Evolutionary conservation across 202 grass and related monocot genomes (phyloP).

Genomic region (Zizania palustris): DNA sequence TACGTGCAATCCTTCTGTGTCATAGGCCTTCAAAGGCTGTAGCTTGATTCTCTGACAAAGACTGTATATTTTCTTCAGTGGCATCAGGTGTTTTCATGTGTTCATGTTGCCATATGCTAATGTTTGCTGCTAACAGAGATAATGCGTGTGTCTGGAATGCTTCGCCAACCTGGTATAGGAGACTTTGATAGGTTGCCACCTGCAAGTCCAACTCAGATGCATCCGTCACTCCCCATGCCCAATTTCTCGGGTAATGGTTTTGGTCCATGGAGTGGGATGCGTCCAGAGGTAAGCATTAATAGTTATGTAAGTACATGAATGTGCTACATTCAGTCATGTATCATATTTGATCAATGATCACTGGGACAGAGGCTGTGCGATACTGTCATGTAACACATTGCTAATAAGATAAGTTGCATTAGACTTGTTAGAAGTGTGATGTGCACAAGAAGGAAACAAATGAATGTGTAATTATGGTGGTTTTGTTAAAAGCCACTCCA

Average conservation of each 20-base stretch:
- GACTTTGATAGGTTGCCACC: conserved; percentile 58
- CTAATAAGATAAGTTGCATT: background rate
- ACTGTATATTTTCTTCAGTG: conserved; percentile 18
- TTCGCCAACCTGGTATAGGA: conserved; percentile 51
- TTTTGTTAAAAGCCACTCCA: conserved; percentile 5
- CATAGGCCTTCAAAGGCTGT: background rate
- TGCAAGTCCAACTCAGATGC: conserved; percentile 70
- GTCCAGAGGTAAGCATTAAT: conserved; percentile 57
- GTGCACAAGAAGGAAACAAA: background rate
- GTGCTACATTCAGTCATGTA: conserved; percentile 9
- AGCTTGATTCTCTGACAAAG: conserved; percentile 26
- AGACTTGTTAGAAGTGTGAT: background rate
- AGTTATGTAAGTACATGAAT: conserved; percentile 5
- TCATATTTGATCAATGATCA: conserved; percentile 14
- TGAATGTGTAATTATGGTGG: background rate
- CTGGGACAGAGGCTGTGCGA: background rate
- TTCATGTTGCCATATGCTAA: conserved; percentile 33
- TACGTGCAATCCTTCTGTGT: background rate
- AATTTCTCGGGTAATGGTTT: conserved; percentile 69
- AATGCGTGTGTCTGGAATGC: conserved; percentile 69
- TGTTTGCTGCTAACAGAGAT: conserved; percentile 67
- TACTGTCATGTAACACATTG: background rate
- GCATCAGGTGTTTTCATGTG: conserved; percentile 16
- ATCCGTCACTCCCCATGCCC: conserved; percentile 54
- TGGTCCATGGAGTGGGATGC: conserved; percentile 65